A percentile compares a stretch with the other conserved stretches of the same genome.
Evolutionary conservation across 352 stramenopile genomes (phyloP).

Genomic region (Phytopythium ostracodes): DNA sequence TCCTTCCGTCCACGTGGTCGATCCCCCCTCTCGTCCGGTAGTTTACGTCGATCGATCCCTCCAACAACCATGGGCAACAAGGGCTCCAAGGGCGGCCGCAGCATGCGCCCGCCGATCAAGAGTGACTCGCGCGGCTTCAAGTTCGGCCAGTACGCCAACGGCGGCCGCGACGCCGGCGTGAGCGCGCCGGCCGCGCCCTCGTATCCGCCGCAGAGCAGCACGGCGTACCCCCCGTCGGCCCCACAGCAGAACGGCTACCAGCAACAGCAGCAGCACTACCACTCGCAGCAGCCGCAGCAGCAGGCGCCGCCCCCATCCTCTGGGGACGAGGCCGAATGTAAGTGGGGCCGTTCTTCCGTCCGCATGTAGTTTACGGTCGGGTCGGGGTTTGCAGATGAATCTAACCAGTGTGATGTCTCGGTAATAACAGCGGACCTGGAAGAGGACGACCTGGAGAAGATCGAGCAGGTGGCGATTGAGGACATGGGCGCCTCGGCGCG

Average conservation of each 20-base stretch:
- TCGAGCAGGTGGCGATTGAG: constrained; percentile 80
- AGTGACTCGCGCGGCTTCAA: constrained; percentile 83
- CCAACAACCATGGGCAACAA: constrained; percentile 82
- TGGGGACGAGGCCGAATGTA: constrained; percentile 64
- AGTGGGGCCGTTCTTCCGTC: constrained; percentile 18
- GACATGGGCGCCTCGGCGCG: constrained; percentile 66
- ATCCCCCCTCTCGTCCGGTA: background rate
- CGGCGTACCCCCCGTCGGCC: constrained; percentile 19
- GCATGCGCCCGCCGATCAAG: constrained; percentile 71
- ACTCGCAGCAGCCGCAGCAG: constrained; percentile 18
- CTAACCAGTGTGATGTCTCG: constrained; percentile 8
- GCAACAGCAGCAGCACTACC: constrained; percentile 19
- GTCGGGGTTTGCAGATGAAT: background rate
- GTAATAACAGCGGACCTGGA: constrained; percentile 59
- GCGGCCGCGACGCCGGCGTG: constrained; percentile 57
- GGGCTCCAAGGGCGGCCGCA: constrained; percentile 69
- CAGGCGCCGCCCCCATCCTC: constrained; percentile 16
- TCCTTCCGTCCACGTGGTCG: constrained; percentile 24
- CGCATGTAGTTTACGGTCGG: background rate
- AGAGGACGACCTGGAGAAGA: constrained; percentile 76
- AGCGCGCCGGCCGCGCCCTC: constrained; percentile 75
- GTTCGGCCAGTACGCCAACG: constrained; percentile 45
- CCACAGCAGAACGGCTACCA: constrained; percentile 19
- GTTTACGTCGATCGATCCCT: background rate
- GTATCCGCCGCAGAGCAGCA: constrained; percentile 22